These are phyloP conservation scores for Lyophyllum semitale DNA, from an alignment of 768 basidiomycete species.

Conservation along the genomic window DNA sequence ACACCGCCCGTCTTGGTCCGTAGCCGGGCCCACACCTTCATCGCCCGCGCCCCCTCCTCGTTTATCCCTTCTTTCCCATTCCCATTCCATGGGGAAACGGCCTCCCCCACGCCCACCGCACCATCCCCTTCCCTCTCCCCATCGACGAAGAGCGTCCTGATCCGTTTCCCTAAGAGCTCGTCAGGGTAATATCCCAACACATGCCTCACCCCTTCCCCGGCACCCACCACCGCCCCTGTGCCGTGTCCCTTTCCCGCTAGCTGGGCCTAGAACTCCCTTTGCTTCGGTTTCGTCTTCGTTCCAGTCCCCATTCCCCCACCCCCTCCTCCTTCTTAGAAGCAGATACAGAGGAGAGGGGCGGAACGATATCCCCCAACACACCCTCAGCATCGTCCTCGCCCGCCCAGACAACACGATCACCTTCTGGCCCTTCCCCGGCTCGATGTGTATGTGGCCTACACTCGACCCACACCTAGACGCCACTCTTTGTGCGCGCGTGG, in stretches of 20 bases:
- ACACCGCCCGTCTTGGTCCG: constrained; percentile 35
- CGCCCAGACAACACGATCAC: constrained; percentile 88
- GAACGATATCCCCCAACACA: constrained; percentile 62
- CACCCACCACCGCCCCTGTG: constrained; percentile 50
- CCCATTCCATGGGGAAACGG: constrained; percentile 3
- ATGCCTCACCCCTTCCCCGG: constrained; percentile 53
- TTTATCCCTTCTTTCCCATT: constrained; percentile 21
- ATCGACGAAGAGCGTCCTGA: constrained; percentile 38
- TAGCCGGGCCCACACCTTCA: constrained; percentile 36
- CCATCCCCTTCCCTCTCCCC: constrained; percentile 20
- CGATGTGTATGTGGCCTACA: constrained; percentile 86
- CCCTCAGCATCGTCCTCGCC: constrained; percentile 61
- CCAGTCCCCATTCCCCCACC: constrained; percentile 1
- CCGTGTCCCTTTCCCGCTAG: constrained; percentile 29
- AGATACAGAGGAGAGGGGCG: no score
- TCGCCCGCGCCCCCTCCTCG: constrained; percentile 20
- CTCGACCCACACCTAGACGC: constrained; percentile 84
- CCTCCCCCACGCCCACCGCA: constrained; percentile 17
- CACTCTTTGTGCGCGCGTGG: constrained; percentile 70
- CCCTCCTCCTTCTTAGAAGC: no score
- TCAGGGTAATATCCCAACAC: constrained; percentile 64
- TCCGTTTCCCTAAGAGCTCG: constrained; percentile 52
- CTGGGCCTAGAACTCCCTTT: constrained; percentile 57
- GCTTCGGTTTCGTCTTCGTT: constrained; percentile 14
- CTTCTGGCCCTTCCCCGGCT: constrained; percentile 93